Conservation (phyloP, 192 early-diverging fungal genomes). For the Oehlia diaphana region DNA sequence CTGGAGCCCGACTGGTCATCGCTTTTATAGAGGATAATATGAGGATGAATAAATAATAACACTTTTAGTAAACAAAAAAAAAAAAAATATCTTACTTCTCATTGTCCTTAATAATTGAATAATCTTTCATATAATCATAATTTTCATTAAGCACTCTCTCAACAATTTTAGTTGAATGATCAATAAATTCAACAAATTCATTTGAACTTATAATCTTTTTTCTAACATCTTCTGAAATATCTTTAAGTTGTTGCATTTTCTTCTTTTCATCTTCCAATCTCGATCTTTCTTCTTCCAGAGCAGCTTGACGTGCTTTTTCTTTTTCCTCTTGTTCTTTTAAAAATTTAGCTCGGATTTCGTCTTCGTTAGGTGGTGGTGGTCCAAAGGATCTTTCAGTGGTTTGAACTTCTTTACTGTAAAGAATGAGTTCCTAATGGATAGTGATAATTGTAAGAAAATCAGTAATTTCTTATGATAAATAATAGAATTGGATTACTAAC, state of each 20-base stretch:
- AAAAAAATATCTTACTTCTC: slow-evolving; percentile 43
- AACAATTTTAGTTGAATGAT: slow-evolving; percentile 81
- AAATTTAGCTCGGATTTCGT: slow-evolving; percentile 55
- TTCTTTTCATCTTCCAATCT: slow-evolving; percentile 38
- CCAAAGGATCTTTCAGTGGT: slow-evolving; percentile 61
- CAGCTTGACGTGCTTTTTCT: slow-evolving; percentile 49
- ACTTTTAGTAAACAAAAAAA: neutral
- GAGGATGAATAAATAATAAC: slow-evolving; percentile 16
- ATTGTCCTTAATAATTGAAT: slow-evolving; percentile 66
- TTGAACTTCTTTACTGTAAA: slow-evolving; percentile 89
- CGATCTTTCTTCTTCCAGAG: slow-evolving; percentile 50
- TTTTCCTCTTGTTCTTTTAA: slow-evolving; percentile 63
- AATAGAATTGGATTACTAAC: neutral
- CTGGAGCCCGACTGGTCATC: slow-evolving; percentile 65
- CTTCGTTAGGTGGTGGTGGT: slow-evolving; percentile 47
- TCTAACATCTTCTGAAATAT: slow-evolving; percentile 85
- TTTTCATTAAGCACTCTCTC: slow-evolving; percentile 85
- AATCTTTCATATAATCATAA: slow-evolving; percentile 95
- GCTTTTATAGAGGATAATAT: slow-evolving; percentile 33
- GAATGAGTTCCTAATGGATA: slow-evolving; percentile 65
- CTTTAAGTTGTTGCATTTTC: slow-evolving; percentile 45
- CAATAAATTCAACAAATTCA: slow-evolving; percentile 86
- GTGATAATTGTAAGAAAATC: neutral
- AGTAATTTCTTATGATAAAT: neutral
- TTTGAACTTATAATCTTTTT: slow-evolving; percentile 71